Conservation (phyloP, 345 rosid genomes). For the Cardamine chenopodiifolia region DNA sequence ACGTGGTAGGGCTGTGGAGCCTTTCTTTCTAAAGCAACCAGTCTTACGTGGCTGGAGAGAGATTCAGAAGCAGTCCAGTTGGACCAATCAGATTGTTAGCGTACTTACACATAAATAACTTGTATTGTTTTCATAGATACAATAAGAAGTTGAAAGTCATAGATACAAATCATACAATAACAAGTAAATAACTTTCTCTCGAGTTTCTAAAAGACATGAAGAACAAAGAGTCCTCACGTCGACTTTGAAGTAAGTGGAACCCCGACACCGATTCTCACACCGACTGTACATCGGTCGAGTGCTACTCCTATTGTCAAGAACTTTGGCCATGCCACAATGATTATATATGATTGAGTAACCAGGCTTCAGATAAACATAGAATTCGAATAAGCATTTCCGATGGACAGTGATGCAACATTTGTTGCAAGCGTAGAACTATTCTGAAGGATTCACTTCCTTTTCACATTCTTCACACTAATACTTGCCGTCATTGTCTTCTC, state of each 20-base stretch:
- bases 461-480: constrained; percentile 19
- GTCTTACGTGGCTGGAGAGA: too few species aligned
- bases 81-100: too few species aligned
- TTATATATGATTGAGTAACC: not conserved
- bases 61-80: too few species aligned
- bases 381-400: not conserved
- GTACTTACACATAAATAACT: too few species aligned
- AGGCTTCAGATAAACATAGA: not conserved
- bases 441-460: not conserved
- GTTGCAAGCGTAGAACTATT: constrained; percentile 5
- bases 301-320: not conserved
- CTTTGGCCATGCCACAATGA: not conserved
- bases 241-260: not conserved
- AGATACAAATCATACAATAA: too few species aligned
- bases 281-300: not conserved
- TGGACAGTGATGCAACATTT: not conserved
- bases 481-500: not conserved
- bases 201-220: not conserved
- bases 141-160: too few species aligned
- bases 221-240: not conserved
- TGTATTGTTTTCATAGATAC: too few species aligned
- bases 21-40: too few species aligned
- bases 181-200: not conserved
- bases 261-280: not conserved
- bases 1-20: too few species aligned